A percentile compares a stretch with the other conserved stretches of the same genome.
These are phyloP conservation scores for Globisporangium ultimum DNA, from an alignment of 352 stramenopile genomes.

Conservation along the genomic window DNA sequence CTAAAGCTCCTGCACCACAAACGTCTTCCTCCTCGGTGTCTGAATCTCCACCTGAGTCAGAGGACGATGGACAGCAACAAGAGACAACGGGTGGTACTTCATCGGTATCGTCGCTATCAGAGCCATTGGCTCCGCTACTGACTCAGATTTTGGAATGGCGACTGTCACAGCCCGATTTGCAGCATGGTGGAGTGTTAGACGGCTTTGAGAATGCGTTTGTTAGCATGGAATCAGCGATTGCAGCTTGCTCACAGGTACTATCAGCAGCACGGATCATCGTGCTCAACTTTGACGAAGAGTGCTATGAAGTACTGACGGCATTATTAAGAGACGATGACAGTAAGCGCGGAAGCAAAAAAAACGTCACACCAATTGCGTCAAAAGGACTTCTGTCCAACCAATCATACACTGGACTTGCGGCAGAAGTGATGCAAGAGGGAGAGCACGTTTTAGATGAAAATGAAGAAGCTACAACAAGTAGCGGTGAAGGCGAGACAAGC, in stretches of 20 bases:
- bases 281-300: conserved; percentile 65
- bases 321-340: conserved; percentile 11
- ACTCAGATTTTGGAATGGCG: conserved; percentile 61
- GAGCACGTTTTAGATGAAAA: background rate
- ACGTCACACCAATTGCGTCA: conserved; percentile 5
- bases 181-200: conserved; percentile 69
- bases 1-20: background rate
- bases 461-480: background rate
- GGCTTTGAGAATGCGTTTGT: conserved; percentile 63
- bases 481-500: background rate
- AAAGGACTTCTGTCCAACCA: conserved; percentile 12
- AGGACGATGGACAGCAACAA: conserved; percentile 2
- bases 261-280: conserved; percentile 44
- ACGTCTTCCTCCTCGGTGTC: background rate
- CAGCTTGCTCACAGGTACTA: conserved; percentile 37
- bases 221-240: conserved; percentile 29
- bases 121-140: conserved; percentile 40
- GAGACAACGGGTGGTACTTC: background rate
- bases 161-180: conserved; percentile 55
- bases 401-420: background rate
- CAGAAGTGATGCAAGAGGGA: conserved; percentile 12
- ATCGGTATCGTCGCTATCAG: background rate
- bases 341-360: conserved; percentile 4
- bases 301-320: conserved; percentile 49
- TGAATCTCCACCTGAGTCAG: conserved; percentile 18